Conservation (phyloP, 2,329 filamentous ascomycete genomes). For the Aspergillus puulaauensis region DNA sequence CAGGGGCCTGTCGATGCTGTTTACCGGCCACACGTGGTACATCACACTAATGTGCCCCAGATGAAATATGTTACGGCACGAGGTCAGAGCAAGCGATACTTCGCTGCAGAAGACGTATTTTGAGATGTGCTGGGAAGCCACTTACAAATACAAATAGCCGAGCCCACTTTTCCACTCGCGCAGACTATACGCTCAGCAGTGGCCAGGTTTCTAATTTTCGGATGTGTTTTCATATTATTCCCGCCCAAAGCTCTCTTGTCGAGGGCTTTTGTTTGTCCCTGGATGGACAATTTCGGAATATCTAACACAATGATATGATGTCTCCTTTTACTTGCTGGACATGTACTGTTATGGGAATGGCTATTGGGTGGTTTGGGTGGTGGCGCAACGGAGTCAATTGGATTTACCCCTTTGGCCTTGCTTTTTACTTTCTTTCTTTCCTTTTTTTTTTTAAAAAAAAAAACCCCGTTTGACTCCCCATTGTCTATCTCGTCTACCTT, state of each 20-base stretch:
- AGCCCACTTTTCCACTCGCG: background rate
- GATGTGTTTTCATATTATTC: background rate
- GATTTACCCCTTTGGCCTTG: constrained; percentile 8
- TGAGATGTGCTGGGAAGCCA: constrained; percentile 13
- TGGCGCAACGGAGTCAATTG: constrained; percentile 19
- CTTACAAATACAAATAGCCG: background rate
- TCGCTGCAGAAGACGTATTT: constrained; percentile 59
- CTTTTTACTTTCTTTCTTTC: constrained; percentile 6
- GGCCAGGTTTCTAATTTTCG: background rate
- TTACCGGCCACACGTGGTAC: constrained; percentile 88
- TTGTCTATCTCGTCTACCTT: background rate
- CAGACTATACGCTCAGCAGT: background rate
- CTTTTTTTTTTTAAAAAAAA: background rate
- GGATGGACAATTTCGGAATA: constrained; percentile 1
- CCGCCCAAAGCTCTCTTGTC: background rate
- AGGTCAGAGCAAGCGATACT: constrained; percentile 70
- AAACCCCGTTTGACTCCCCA: background rate
- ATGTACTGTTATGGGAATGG: constrained; percentile 20
- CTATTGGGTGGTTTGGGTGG: constrained; percentile 8
- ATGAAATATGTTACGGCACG: constrained; percentile 67
- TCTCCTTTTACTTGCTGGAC: constrained; percentile 5
- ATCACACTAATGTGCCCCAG: constrained; percentile 74
- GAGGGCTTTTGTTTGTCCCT: constrained; percentile 5
- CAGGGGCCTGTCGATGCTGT: constrained; percentile 88
- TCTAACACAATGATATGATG: constrained; percentile 6